phyloP scores from a whole-genome alignment of 1,139 yeast genomes.

The Meyerozyma guilliermondii region DNA sequence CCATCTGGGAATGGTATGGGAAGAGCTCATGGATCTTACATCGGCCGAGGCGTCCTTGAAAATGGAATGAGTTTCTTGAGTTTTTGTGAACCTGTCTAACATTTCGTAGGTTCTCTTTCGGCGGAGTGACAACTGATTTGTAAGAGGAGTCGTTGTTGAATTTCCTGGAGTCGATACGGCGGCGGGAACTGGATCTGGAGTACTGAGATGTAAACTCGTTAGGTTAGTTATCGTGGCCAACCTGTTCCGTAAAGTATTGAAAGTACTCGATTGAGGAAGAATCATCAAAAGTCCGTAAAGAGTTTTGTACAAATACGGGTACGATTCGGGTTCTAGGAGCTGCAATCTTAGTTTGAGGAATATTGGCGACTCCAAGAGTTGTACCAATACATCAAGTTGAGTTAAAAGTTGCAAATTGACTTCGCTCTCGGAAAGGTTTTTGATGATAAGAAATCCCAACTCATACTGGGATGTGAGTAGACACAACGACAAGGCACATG shows the following conservation, averaged over 20 bases:
- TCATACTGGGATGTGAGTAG: constrained; percentile 86
- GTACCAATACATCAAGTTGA: constrained; percentile 77
- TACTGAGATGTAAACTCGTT: constrained; percentile 19
- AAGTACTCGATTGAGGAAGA: constrained; percentile 93
- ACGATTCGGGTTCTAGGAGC: constrained; percentile 76
- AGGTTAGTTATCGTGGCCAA: constrained; percentile 41
- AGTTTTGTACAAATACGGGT: constrained; percentile 81
- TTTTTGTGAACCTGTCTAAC: constrained; percentile 54
- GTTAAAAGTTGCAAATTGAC: constrained; percentile 65
- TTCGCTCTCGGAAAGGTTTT: constrained; percentile 70
- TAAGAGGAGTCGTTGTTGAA: constrained; percentile 16
- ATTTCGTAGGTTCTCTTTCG: constrained; percentile 46
- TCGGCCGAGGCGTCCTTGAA: not conserved
- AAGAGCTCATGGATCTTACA: not conserved
- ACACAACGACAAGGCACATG: constrained; percentile 84
- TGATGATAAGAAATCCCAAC: constrained; percentile 75
- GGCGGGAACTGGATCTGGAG: constrained; percentile 7
- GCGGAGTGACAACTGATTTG: constrained; percentile 34
- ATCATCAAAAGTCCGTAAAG: constrained; percentile 92
- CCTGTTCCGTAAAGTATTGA: constrained; percentile 72
- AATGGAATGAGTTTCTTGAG: constrained; percentile 47
- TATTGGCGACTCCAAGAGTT: constrained; percentile 75
- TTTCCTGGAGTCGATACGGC: constrained; percentile 11
- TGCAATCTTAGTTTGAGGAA: constrained; percentile 85
- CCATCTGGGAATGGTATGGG: not conserved